A percentile compares a stretch with the other conserved stretches of the same genome.
phyloP scores from a whole-genome alignment of 2,329 filamentous ascomycete species.

The Ophiostoma quercus region DNA sequence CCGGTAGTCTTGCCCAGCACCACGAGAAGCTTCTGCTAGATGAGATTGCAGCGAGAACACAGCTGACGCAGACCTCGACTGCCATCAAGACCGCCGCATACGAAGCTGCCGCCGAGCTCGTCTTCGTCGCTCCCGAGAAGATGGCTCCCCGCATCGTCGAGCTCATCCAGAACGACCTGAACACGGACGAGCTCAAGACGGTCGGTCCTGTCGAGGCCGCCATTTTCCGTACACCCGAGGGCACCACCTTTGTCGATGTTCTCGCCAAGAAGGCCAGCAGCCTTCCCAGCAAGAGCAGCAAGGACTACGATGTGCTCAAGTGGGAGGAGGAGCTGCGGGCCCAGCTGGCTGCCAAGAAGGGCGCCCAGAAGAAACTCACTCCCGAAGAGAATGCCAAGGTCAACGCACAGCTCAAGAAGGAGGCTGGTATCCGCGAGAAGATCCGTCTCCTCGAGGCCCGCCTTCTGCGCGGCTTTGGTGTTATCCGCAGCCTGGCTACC shows the following conservation, averaged over 20 bases:
- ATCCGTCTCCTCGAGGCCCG: constrained; percentile 64
- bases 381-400: constrained; percentile 85
- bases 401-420: constrained; percentile 83
- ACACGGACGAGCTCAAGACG: constrained; percentile 61
- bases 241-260: constrained; percentile 83
- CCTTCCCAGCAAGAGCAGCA: constrained; percentile 78
- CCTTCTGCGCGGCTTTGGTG: constrained; percentile 76
- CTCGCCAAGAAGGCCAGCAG: constrained; percentile 72
- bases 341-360: constrained; percentile 89
- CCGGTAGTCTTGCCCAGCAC: constrained; percentile 66
- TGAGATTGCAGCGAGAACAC: constrained; percentile 55
- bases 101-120: constrained; percentile 80
- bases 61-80: constrained; percentile 44
- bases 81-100: constrained; percentile 65
- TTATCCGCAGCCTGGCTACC: constrained; percentile 73
- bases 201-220: constrained; percentile 85
- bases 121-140: constrained; percentile 81
- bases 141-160: constrained; percentile 72
- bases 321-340: constrained; percentile 91
- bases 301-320: constrained; percentile 92
- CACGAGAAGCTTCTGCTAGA: constrained; percentile 60
- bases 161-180: constrained; percentile 68
- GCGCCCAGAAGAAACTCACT: constrained; percentile 82
- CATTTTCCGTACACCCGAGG: constrained; percentile 86
- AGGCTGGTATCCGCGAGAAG: constrained; percentile 69